These are phyloP conservation scores for Cladosporium sphaerospermum DNA, from an alignment of 2,329 filamentous ascomycete species.

Conservation along the genomic window DNA sequence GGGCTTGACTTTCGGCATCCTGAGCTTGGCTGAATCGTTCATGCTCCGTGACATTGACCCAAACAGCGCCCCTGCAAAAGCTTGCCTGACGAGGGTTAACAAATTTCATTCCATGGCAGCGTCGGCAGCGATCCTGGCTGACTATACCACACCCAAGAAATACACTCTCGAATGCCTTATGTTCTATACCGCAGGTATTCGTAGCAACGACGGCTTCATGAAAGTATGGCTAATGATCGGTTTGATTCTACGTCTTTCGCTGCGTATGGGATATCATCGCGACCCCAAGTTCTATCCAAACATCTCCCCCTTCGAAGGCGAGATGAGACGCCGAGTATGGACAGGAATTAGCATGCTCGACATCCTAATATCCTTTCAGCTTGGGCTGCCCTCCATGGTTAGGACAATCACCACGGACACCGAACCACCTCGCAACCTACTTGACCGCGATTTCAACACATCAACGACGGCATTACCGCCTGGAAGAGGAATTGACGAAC, in stretches of 20 bases:
- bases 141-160: conserved; percentile 40
- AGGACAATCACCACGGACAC: conserved; percentile 38
- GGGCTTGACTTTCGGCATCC: conserved; percentile 42
- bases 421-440: conserved; percentile 38
- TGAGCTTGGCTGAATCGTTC: conserved; percentile 36
- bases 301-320: conserved; percentile 37
- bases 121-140: conserved; percentile 28
- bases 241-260: conserved; percentile 33
- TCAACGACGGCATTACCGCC: conserved; percentile 33
- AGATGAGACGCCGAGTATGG: conserved; percentile 45
- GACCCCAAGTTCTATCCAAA: conserved; percentile 39
- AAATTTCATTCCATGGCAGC: conserved; percentile 26
- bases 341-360: conserved; percentile 40
- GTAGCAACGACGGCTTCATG: conserved; percentile 25
- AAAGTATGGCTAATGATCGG: conserved; percentile 40
- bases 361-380: conserved; percentile 41
- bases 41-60: conserved; percentile 22
- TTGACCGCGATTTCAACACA: conserved; percentile 40
- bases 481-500: conserved; percentile 24
- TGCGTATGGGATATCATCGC: conserved; percentile 42
- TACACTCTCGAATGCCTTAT: conserved; percentile 38
- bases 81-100: conserved; percentile 18
- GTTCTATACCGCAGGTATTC: conserved; percentile 28
- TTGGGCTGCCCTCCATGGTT: conserved; percentile 46
- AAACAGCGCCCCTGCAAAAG: conserved; percentile 13